These are phyloP conservation scores for Clarireedia hainanense DNA, from an alignment of 2,329 filamentous ascomycete species.

Conservation along the genomic window DNA sequence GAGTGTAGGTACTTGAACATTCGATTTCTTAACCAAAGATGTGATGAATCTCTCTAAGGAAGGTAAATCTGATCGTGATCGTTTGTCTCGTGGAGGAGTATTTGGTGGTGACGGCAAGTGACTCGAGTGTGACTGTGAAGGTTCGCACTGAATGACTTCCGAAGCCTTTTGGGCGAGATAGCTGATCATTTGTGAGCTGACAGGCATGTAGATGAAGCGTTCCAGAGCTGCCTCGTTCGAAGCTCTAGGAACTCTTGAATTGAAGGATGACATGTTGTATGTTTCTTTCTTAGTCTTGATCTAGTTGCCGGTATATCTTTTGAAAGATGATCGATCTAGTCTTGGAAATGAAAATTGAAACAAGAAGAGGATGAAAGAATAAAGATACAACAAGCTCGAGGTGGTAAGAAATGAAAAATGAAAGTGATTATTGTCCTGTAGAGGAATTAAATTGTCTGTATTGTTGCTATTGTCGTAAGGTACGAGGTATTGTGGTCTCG, in stretches of 20 bases:
- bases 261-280: constrained; percentile 1
- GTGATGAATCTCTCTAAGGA: constrained; percentile 86
- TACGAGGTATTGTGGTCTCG: constrained; percentile 4
- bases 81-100: constrained; percentile 40
- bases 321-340: background rate
- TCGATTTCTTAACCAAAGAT: constrained; percentile 82
- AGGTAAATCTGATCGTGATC: constrained; percentile 48
- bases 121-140: constrained; percentile 32
- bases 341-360: background rate
- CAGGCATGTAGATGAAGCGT: constrained; percentile 70
- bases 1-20: constrained; percentile 92
- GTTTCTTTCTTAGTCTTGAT: background rate
- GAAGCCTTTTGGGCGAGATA: constrained; percentile 68
- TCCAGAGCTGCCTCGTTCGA: constrained; percentile 66
- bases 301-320: background rate
- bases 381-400: constrained; percentile 9
- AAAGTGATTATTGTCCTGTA: constrained; percentile 5
- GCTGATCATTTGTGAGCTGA: constrained; percentile 67
- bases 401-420: background rate
- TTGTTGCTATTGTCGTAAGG: constrained; percentile 6
- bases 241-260: constrained; percentile 12
- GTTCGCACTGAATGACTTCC: constrained; percentile 75
- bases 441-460: background rate
- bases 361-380: background rate
- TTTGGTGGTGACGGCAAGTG: constrained; percentile 35